Base-by-base conservation (phyloP, 2,329 filamentous ascomycete genomes). In the Fusarium illudens region DNA sequence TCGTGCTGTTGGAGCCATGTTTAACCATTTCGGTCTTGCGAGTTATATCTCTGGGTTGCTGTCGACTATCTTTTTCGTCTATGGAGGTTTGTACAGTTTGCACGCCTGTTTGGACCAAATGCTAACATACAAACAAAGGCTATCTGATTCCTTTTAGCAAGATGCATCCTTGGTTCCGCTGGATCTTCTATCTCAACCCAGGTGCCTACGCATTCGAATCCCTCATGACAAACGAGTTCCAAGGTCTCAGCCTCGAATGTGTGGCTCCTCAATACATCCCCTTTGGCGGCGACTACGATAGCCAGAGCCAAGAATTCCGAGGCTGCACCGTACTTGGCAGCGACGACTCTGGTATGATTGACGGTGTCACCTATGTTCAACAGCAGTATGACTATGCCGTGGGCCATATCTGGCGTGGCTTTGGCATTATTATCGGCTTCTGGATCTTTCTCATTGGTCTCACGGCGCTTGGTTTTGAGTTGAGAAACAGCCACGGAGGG, bases 341-440 rank as follows among this genome's bases (percentile, higher is more conserved):
- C 4, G 87, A 89, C 2, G 81, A 86, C 3, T 69, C 74, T 0
- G 76, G 69, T 0, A 70, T 75, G 10, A 84, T 91, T 5, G 72
- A 79, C 2, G 89, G 89, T 0, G 80, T 83, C 32, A 78, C 78
- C 2, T 90, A 87, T 44, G 75, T 90, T 73, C 22, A 72, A 78
- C 4, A 81, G 79, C 72, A 75, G 20, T 89, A 84, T 69, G 74
- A 79, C 32, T 91, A 89, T 72, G 79, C 78, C 11, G 76, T 82
- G 10, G 77, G 78, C 2, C 83, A 91, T 68, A 77, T 88, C 32
- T 91, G 89, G 89, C 86, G 91, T 3, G 92, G 93, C 74, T 92
- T 91, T 70, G 91, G 90, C 15, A 87, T 93, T 2, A 78, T 94
- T 6, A 86, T 94, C 55, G 91, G 89, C 0, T 94, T 92, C 66